Base-by-base conservation (phyloP, 2,329 filamentous ascomycete species). In the Aspergillus udagawae region DNA sequence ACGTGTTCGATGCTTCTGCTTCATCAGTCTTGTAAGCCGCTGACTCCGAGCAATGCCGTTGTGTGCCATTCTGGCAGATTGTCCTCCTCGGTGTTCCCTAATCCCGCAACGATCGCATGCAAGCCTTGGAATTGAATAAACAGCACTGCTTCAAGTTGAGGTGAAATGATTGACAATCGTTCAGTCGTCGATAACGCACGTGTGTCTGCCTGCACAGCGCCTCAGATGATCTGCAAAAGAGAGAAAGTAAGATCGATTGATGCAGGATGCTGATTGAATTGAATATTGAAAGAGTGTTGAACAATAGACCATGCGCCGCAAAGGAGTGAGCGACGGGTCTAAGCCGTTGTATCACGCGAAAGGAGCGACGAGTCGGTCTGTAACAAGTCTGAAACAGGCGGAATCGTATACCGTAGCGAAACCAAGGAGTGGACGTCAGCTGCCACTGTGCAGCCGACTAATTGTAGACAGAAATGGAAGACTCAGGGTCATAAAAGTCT, bases 391-490 rank as follows among this genome's bases (percentile, higher is more conserved):
- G 35, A n/a, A 14, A 12, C 41, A 32, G 25, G 27, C 23, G 23
- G 47, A 55, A 49, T 10, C 45, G 49, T 21, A 44, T 35, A 50
- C 32, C 53, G 57, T 45, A 45, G 35, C 41, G 52, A 53, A 54
- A 51, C 57, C 58, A 66, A 66, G 57, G 64, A 66, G 60, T 27
- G 64, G 64, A 65, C 59, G 62, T 66, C 63, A 60, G 55, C 59
- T 57, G 64, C 52, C 49, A 56, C 35, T 48, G 35, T 32, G 53
- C 57, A 61, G 59, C 57, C 54, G 60, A 66, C 63, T 57, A 57
- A 35, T 12, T 25, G 44, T 38, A 49, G 29, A 41, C 44, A 27
- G 6, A 55, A 57, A 44, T 49, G 35, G 45, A 55, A 55, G 35
- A 42, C 55, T 51, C 29, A 48, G 48, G 51, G 56, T 48, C 51